Percentiles rank a stretch among this genome's conserved stretches.
These are phyloP conservation scores for Spizellomyces punctatus DNA, from an alignment of 192 early-diverging fungal genomes.

Conservation along the genomic window DNA sequence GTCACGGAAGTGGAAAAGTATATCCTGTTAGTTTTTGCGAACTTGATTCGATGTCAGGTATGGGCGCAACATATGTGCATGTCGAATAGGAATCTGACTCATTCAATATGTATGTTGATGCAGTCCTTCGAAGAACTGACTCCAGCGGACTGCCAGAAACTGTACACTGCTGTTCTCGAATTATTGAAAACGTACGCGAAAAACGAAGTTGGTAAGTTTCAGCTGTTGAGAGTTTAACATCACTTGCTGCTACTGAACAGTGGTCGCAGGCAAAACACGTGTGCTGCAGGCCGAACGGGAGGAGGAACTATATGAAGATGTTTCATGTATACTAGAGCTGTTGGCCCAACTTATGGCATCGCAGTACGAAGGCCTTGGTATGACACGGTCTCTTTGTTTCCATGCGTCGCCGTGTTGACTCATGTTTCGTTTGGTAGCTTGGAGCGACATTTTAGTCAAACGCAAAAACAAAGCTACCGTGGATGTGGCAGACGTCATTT, in stretches of 20 bases:
- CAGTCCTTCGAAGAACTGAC: slow-evolving; percentile 39
- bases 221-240: background rate
- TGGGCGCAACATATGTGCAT: too few relatives aligned
- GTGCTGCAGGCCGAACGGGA: slow-evolving; percentile 52
- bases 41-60: slow-evolving; percentile 48
- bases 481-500: slow-evolving; percentile 67
- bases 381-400: slow-evolving; percentile 4
- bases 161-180: slow-evolving; percentile 42
- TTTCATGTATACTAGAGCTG: slow-evolving; percentile 61
- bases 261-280: slow-evolving; percentile 42
- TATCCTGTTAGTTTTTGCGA: slow-evolving; percentile 60
- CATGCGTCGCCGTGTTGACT: background rate
- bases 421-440: background rate
- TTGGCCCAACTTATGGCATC: slow-evolving; percentile 61
- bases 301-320: slow-evolving; percentile 68
- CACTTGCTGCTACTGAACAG: background rate
- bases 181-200: slow-evolving; percentile 61
- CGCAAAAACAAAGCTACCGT: slow-evolving; percentile 3
- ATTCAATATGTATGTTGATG: background rate
- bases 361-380: slow-evolving; percentile 59
- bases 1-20: slow-evolving; percentile 66
- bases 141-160: slow-evolving; percentile 24
- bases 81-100: too few relatives aligned
- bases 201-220: slow-evolving; percentile 53
- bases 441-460: background rate